Evolutionary conservation across 2,329 filamentous ascomycete species (phyloP).

Genomic region (Lachnellula cervina): DNA sequence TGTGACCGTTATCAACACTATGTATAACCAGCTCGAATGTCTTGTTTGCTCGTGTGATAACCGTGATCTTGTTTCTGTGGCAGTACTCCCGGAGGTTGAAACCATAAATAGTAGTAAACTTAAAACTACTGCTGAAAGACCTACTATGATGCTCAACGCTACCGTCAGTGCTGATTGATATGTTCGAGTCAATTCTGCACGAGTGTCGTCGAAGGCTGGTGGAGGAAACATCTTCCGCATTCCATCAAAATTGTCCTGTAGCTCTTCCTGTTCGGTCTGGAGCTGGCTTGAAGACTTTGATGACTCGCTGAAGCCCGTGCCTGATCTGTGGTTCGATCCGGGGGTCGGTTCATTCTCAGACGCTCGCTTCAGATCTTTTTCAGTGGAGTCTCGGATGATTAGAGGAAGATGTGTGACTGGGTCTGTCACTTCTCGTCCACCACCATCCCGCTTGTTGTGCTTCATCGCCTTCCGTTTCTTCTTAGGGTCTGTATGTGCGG

Average conservation of each 20-base stretch:
- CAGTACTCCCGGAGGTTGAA: slow-evolving; percentile 1
- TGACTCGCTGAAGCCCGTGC: slow-evolving; percentile 40
- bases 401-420: slow-evolving; percentile 54
- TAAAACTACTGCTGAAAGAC: slow-evolving; percentile 13
- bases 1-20: slow-evolving; percentile 5
- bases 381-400: slow-evolving; percentile 50
- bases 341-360: slow-evolving; percentile 27
- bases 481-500: slow-evolving; percentile 20
- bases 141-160: slow-evolving; percentile 21
- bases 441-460: slow-evolving; percentile 18
- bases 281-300: slow-evolving; percentile 40
- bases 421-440: slow-evolving; percentile 49
- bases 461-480: slow-evolving; percentile 26
- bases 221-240: slow-evolving; percentile 50
- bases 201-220: slow-evolving; percentile 42
- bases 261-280: slow-evolving; percentile 37
- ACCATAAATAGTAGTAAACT: slow-evolving; percentile 10
- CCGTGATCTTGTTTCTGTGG: not conserved
- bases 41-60: not conserved
- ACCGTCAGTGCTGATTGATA: slow-evolving; percentile 36
- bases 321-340: slow-evolving; percentile 8
- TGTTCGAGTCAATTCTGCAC: slow-evolving; percentile 39
- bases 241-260: slow-evolving; percentile 38
- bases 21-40: slow-evolving; percentile 4
- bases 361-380: slow-evolving; percentile 42